Evolutionary conservation across 345 rosid species (phyloP), one percentile per base, ranked within the genome.

Genomic region (Lepidium sativum): DNA sequence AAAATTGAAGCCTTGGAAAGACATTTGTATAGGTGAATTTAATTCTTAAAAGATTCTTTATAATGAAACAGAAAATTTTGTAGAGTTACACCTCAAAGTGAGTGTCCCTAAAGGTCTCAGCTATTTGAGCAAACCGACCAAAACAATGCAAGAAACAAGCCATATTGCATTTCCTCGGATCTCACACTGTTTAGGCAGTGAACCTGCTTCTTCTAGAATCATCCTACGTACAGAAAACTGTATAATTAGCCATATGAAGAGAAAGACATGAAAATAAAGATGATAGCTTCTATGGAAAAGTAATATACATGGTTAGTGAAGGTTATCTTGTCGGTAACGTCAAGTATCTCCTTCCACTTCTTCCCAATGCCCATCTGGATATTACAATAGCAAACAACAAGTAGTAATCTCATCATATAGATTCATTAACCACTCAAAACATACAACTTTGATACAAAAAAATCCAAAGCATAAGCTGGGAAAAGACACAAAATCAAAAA

Each of bases 281-380:
- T 6, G 10, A 37, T 59, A 42, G 42, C 32, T 59, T 59, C 29
- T 9, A 29, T 0, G 42, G 27, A 31, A 59, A 5, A 16, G 32
- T n/a, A 65, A 69, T 60, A 80, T 83, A 87, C 98, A 74, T 84
- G 95, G 74, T 89, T 87, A 77, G 72, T 83, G 86, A 89, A 92
- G 54, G 80, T 64, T 63, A 92, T 84, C 86, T 81, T 87, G 48
- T 92, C 95, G 15, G 80, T 75, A 75, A 75, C 58, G 10, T 84
- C 87, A 45, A 92, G 73, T 71, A 89, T 70, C 74, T 92, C 97
- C 83, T 92, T 92, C 98, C 98, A 92, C 83, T 92, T 92, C 82
- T 80, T 84, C 39, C 97, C 98, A 60, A 92, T 85, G 78, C 91
- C 71, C 86, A 77, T 89, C 98, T 92, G 67, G 23, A 55, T 66